A percentile compares a stretch with the other conserved stretches of the same genome.
These are phyloP conservation scores for Bullera alba DNA, from an alignment of 768 basidiomycete species.

Conservation along the genomic window DNA sequence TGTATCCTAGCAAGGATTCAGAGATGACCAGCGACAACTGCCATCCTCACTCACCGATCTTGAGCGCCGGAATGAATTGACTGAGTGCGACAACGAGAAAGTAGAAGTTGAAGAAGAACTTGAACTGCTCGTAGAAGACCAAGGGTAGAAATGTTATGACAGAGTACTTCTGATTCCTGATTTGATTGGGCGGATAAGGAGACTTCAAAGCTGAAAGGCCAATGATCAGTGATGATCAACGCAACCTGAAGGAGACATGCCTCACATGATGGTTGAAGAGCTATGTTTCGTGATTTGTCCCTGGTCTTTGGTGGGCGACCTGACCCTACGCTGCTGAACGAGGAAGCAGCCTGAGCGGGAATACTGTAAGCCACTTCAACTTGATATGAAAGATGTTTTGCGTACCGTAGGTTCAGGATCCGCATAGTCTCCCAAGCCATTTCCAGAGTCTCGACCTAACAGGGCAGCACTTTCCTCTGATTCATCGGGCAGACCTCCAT, in stretches of 20 bases:
- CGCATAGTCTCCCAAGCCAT: not conserved
- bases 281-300: constrained; percentile 32
- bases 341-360: too few relatives aligned
- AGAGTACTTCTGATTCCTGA: constrained; percentile 98
- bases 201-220: constrained; percentile 6
- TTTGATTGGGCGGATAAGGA: constrained; percentile 68
- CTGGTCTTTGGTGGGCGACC: constrained; percentile 10
- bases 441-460: constrained; percentile 6
- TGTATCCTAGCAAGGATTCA: constrained; percentile 61
- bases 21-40: not conserved
- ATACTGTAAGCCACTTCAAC: too few relatives aligned
- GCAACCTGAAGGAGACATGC: not conserved
- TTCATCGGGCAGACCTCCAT: constrained; percentile 13
- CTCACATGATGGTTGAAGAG: constrained; percentile 23
- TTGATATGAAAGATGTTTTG: too few relatives aligned
- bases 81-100: constrained; percentile 93
- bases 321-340: not conserved
- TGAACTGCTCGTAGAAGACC: constrained; percentile 98
- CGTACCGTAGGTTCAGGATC: too few relatives aligned
- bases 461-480: constrained; percentile 23
- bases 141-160: constrained; percentile 92
- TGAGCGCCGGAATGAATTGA: constrained; percentile 90
- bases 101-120: constrained; percentile 99
- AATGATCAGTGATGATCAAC: not conserved
- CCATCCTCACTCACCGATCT: constrained; percentile 63